Evolutionary conservation across 192 early-diverging fungal species (phyloP).

Genomic region (Linnemannia elongata): DNA sequence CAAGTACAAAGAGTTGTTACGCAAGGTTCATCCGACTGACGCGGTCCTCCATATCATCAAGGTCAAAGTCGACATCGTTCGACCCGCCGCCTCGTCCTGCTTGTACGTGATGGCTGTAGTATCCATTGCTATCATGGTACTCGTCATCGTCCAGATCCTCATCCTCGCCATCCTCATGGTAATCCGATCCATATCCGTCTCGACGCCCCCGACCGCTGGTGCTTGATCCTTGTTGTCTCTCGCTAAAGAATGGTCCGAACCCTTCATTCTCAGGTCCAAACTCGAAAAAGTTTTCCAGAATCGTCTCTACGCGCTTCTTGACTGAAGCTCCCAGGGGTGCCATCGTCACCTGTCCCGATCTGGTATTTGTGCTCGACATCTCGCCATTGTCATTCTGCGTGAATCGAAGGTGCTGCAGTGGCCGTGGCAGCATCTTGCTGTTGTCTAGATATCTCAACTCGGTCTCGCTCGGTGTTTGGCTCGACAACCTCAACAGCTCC

Average conservation of each 20-base stretch:
- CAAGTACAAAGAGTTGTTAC: background rate
- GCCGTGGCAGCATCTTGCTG: conserved; percentile 39
- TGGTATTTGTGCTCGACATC: background rate
- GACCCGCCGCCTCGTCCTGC: conserved; percentile 5
- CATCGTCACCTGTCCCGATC: background rate
- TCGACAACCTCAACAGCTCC: conserved; percentile 38
- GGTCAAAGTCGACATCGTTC: conserved; percentile 43
- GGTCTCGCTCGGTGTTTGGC: background rate
- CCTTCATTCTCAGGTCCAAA: conserved; percentile 56
- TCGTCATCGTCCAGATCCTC: conserved; percentile 48
- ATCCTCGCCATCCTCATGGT: conserved; percentile 38
- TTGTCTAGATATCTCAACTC: conserved; percentile 36
- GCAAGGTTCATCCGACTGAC: conserved; percentile 42
- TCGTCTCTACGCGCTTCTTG: conserved; percentile 53
- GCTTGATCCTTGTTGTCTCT: conserved; percentile 20
- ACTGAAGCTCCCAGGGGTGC: conserved; percentile 31
- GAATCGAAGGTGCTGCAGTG: conserved; percentile 45
- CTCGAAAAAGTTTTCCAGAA: conserved; percentile 56
- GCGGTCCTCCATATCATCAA: conserved; percentile 54
- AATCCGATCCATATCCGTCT: conserved; percentile 38
- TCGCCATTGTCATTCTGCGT: conserved; percentile 21
- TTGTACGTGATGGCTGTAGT: background rate
- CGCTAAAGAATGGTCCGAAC: conserved; percentile 51
- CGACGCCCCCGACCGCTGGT: background rate
- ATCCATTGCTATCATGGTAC: conserved; percentile 19